phyloP scores from a whole-genome alignment of 176 grass and related monocot genomes.

The Alopecurus myosuroides region DNA sequence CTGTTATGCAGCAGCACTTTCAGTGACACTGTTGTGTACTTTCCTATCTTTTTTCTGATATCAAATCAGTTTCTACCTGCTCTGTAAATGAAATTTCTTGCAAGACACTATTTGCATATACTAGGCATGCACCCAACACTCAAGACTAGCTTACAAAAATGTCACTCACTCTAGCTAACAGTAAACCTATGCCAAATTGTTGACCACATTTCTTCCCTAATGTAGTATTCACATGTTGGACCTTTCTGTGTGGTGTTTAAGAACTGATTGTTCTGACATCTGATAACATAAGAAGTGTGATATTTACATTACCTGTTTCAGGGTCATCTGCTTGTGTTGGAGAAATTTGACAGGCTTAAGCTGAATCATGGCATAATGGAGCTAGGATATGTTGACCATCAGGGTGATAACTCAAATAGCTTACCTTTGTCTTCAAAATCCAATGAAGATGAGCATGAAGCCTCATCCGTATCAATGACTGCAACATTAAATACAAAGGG shows the following conservation, averaged over 20 bases:
- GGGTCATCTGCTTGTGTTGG: constrained; percentile 90
- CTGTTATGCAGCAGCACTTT: neutral
- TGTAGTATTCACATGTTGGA: neutral
- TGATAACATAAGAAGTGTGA: constrained; percentile 1
- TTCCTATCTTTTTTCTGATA: neutral
- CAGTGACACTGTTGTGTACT: constrained; percentile 3
- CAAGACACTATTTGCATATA: neutral
- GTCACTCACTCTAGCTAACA: neutral
- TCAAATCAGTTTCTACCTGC: neutral
- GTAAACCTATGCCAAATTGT: neutral
- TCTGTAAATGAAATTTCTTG: neutral
- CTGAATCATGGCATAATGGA: constrained; percentile 95
- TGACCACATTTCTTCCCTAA: neutral
- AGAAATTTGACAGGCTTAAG: constrained; percentile 69
- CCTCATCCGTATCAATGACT: constrained; percentile 86
- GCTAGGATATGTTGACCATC: constrained; percentile 78
- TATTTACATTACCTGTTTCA: constrained; percentile 32
- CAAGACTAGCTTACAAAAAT: neutral
- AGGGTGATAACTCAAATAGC: constrained; percentile 41
- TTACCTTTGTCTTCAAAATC: constrained; percentile 22
- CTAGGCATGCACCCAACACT: neutral
- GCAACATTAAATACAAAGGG: constrained; percentile 61
- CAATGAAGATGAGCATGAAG: constrained; percentile 35
- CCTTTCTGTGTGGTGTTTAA: neutral
- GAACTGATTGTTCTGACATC: neutral